Evolutionary conservation across 2,329 filamentous ascomycete species (phyloP).

Genomic region (Neofusicoccum ribis): DNA sequence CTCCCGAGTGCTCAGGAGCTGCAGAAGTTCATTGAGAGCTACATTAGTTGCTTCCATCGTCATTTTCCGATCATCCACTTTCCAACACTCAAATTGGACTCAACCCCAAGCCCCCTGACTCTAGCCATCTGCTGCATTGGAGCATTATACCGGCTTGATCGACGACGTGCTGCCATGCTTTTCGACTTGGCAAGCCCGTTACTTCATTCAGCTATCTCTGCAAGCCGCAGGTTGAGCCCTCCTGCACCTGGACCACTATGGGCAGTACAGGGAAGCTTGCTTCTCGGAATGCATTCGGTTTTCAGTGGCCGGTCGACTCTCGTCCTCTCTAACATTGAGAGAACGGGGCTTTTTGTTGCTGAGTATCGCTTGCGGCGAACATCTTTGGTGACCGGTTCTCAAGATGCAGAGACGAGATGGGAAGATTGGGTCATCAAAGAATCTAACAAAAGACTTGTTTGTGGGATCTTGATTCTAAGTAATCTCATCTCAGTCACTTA

Average conservation of each 20-base stretch:
- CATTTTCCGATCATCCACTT: conserved; percentile 38
- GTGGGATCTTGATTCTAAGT: conserved; percentile 35
- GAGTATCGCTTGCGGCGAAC: conserved; percentile 27
- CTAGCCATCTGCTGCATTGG: conserved; percentile 40
- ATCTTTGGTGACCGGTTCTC: conserved; percentile 22
- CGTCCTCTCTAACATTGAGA: conserved; percentile 23
- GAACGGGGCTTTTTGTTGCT: conserved; percentile 24
- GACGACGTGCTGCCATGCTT: conserved; percentile 30
- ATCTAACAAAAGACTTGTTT: conserved; percentile 33
- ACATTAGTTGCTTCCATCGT: conserved; percentile 36
- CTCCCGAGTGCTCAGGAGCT: conserved; percentile 27
- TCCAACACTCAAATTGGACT: conserved; percentile 30
- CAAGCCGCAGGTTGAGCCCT: conserved; percentile 17
- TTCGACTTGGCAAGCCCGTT: conserved; percentile 25
- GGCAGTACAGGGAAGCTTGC: conserved; percentile 33
- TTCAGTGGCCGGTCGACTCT: conserved; percentile 29
- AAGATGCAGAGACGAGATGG: conserved; percentile 25
- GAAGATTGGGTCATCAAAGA: conserved; percentile 32
- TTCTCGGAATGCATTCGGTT: conserved; percentile 31
- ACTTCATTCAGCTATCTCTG: conserved; percentile 22
- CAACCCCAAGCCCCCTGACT: conserved; percentile 31
- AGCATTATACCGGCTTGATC: conserved; percentile 35
- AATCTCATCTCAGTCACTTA: conserved; percentile 36
- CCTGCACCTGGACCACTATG: conserved; percentile 27
- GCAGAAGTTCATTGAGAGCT: conserved; percentile 32